phyloP scores from a whole-genome alignment of 1,284 basidiomycete genomes.

The Sporisorium scitamineum region DNA sequence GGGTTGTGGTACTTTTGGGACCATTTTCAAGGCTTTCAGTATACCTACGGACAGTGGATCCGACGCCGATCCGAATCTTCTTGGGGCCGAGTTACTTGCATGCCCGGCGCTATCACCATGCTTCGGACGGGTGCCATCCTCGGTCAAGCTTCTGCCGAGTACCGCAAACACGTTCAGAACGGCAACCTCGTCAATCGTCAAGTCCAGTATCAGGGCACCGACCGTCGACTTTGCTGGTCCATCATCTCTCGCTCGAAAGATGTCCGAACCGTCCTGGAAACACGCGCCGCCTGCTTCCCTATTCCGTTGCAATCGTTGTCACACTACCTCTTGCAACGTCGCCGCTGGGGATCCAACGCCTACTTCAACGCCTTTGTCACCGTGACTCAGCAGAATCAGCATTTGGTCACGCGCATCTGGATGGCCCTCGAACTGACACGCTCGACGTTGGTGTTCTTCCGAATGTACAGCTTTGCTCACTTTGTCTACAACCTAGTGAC shows the following conservation, averaged over 20 bases:
- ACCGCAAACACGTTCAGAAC: constrained; percentile 28
- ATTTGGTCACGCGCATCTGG: constrained; percentile 26
- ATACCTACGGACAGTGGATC: constrained; percentile 41
- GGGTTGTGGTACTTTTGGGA: constrained; percentile 39
- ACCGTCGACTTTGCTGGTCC: constrained; percentile 34
- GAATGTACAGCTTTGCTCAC: constrained; percentile 35
- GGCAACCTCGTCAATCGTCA: constrained; percentile 32
- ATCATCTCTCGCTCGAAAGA: constrained; percentile 37
- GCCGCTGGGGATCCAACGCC: constrained; percentile 40
- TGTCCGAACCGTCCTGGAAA: constrained; percentile 37
- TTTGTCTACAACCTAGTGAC: constrained; percentile 30
- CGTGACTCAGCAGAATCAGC: constrained; percentile 23
- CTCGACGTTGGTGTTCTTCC: constrained; percentile 31
- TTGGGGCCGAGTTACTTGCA: constrained; percentile 37
- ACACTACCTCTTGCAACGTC: constrained; percentile 39
- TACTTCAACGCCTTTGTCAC: constrained; percentile 40
- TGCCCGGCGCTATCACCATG: constrained; percentile 40
- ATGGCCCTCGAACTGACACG: constrained; percentile 29
- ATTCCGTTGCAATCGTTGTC: constrained; percentile 33
- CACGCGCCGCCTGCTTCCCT: constrained; percentile 35
- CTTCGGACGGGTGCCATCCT: constrained; percentile 29
- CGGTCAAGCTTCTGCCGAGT: constrained; percentile 29
- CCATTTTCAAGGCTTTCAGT: constrained; percentile 41
- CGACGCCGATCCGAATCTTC: constrained; percentile 28
- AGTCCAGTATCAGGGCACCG: constrained; percentile 38